Base-by-base conservation (phyloP, 306 rosid species). In the Adenanthera pavonina region DNA sequence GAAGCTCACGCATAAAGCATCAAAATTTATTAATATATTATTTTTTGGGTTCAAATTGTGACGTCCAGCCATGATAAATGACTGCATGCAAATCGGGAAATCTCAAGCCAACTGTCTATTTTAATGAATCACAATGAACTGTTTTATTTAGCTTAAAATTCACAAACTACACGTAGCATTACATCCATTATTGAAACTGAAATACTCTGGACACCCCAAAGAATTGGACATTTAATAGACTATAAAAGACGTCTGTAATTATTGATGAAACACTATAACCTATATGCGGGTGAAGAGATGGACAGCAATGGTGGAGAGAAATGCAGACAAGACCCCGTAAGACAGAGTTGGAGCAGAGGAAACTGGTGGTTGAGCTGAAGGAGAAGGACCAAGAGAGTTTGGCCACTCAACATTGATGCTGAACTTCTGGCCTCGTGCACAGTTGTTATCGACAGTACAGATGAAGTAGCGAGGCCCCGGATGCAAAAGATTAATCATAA, bases 341-440 rank as follows among this genome's bases (percentile, higher is more conserved):
- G 52, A 52, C 3, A 40, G 38, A 6, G 57, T 6, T 64, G 67
- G 47, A 38, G 74, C 25, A 40, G 75, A 44, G 17, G 77, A 79
- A 54, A 11, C 34, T 2, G 77, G 72, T 30, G 78, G 78, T 38
- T 49, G 64, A 48, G 61, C 41, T 13, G 19, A 15, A n/a, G 81
- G 73, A 1, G 9, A 15, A 3, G 81, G 81, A 0, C 53, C 54
- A 3, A 4, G 43, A 12, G 76, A 56, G 25, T 44, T 16, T 2
- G 67, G 20, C 33, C 40, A 69, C 57, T 78, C 79, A 25, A 81
- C 78, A 3, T 57, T 40, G 56, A 85, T 83, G 2, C 78, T 79
- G 41, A 83, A 86, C 81, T 85, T 85, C 69, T 83, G 86, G 61
- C 86, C 91, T 3, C 46, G 1, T 44, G 12, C 57, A 33, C 89